These are phyloP conservation scores for Trichosporon ovoides DNA, from an alignment of 1,284 basidiomycete species.

Conservation along the genomic window DNA sequence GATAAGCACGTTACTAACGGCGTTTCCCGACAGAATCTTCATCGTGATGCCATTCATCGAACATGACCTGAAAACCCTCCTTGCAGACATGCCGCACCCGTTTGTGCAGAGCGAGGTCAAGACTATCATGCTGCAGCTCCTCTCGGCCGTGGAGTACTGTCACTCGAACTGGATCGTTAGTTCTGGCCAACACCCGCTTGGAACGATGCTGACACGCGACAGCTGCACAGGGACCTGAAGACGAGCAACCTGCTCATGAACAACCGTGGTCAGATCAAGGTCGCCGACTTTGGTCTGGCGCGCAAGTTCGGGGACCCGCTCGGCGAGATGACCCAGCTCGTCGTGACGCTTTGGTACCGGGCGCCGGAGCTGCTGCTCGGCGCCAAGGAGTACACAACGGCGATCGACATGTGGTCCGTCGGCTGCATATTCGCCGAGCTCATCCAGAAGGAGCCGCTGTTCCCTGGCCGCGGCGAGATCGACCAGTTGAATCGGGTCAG, in stretches of 20 bases:
- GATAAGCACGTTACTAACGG: background rate
- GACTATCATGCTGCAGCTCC: constrained; percentile 84
- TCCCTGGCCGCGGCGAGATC: constrained; percentile 91
- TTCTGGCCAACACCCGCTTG: background rate
- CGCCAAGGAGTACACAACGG: constrained; percentile 85
- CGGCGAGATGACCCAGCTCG: constrained; percentile 91
- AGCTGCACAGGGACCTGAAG: constrained; percentile 91
- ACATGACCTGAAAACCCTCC: constrained; percentile 93
- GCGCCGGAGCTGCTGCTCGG: constrained; percentile 95
- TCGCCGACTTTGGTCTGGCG: constrained; percentile 97
- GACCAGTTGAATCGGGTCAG: constrained; percentile 80
- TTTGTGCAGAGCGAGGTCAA: constrained; percentile 98
- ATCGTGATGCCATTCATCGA: constrained; percentile 99
- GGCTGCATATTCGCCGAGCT: constrained; percentile 86
- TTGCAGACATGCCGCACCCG: constrained; percentile 86
- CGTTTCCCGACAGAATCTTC: constrained; percentile 65
- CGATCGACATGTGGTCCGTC: constrained; percentile 52
- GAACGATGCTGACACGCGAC: constrained; percentile 3
- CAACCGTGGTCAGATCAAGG: constrained; percentile 95
- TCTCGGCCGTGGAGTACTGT: constrained; percentile 88
- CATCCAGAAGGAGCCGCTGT: constrained; percentile 84
- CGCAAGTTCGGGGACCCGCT: constrained; percentile 92
- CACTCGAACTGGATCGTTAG: constrained; percentile 85
- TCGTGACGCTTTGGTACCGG: constrained; percentile 98
- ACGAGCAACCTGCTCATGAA: constrained; percentile 98